A percentile compares a stretch with the other conserved stretches of the same genome.
Conservation (phyloP, 2,329 filamentous ascomycete species). For the Alternaria metachromatica region DNA sequence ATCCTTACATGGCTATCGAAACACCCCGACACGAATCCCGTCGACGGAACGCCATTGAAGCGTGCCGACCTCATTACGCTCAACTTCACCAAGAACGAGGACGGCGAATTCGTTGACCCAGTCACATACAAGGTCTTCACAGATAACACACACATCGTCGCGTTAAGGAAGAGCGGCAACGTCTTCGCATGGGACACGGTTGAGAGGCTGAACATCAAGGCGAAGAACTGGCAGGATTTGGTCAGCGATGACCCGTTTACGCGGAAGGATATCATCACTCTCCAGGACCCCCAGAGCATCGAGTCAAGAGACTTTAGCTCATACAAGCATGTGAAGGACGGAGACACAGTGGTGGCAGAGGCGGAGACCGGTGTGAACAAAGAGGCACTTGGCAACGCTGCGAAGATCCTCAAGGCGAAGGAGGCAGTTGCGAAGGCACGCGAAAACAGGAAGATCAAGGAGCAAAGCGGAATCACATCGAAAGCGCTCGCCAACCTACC, state of each 20-base stretch:
- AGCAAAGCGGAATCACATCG: conserved; percentile 34
- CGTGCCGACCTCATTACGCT: conserved; percentile 87
- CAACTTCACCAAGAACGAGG: conserved; percentile 89
- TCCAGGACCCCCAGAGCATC: conserved; percentile 94
- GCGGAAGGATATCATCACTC: conserved; percentile 89
- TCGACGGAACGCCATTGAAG: conserved; percentile 79
- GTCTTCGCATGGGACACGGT: conserved; percentile 97
- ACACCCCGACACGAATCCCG: conserved; percentile 90
- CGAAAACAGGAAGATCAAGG: conserved; percentile 65
- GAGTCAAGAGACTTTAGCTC: conserved; percentile 80
- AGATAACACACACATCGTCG: conserved; percentile 96
- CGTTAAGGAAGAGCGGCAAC: conserved; percentile 84
- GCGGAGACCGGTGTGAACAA: conserved; percentile 76
- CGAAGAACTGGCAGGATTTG: conserved; percentile 93
- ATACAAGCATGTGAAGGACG: conserved; percentile 90
- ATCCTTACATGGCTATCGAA: conserved; percentile 95
- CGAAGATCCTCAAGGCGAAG: conserved; percentile 88
- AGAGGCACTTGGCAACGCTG: conserved; percentile 75
- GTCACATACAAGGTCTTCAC: conserved; percentile 98
- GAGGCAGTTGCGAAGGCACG: conserved; percentile 92
- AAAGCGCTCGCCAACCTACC: conserved; percentile 27
- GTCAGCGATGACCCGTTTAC: conserved; percentile 86
- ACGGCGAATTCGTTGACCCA: conserved; percentile 90
- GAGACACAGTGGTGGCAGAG: conserved; percentile 76
- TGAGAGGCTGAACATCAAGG: conserved; percentile 92